Conservation (phyloP, 2,329 filamentous ascomycete species). For the Xylariomycetidae sp. region DNA sequence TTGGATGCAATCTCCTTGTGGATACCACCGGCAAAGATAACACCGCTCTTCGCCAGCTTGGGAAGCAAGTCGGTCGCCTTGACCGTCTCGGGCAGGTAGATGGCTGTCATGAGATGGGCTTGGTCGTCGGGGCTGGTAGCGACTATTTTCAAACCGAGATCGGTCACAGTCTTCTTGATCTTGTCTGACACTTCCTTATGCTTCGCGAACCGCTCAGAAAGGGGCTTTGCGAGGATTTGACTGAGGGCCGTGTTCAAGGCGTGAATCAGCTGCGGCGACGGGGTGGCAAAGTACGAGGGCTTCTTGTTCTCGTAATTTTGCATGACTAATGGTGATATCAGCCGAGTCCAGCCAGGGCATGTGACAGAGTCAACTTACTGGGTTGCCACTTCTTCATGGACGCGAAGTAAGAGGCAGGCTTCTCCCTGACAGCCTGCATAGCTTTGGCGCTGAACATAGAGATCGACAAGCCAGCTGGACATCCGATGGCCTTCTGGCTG, state of each 20-base stretch:
- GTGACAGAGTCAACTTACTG: constrained; percentile 45
- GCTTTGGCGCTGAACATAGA: constrained; percentile 88
- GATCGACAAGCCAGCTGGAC: constrained; percentile 89
- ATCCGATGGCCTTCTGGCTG: constrained; percentile 94
- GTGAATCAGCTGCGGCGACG: constrained; percentile 87
- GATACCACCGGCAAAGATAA: constrained; percentile 90
- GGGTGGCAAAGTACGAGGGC: constrained; percentile 95
- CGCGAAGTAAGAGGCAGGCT: constrained; percentile 87
- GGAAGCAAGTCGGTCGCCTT: constrained; percentile 79
- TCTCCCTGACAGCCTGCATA: constrained; percentile 70
- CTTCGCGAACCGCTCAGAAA: constrained; percentile 75
- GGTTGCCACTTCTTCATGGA: constrained; percentile 97
- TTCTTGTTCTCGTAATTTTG: constrained; percentile 98
- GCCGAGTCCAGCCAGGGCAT: not conserved
- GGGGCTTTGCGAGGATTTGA: constrained; percentile 75
- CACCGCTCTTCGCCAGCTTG: constrained; percentile 75
- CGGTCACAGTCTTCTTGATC: constrained; percentile 76
- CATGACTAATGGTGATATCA: constrained; percentile 62
- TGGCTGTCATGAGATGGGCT: constrained; percentile 96
- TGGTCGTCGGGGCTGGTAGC: constrained; percentile 83
- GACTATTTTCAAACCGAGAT: constrained; percentile 81
- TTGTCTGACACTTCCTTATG: constrained; percentile 76
- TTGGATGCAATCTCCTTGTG: constrained; percentile 92
- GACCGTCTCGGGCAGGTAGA: constrained; percentile 84
- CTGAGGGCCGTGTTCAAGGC: constrained; percentile 84